Evolutionary conservation across 2,329 filamentous ascomycete species (phyloP), one percentile per base, ranked within the genome.

Genomic region (Ophiostoma piceae): DNA sequence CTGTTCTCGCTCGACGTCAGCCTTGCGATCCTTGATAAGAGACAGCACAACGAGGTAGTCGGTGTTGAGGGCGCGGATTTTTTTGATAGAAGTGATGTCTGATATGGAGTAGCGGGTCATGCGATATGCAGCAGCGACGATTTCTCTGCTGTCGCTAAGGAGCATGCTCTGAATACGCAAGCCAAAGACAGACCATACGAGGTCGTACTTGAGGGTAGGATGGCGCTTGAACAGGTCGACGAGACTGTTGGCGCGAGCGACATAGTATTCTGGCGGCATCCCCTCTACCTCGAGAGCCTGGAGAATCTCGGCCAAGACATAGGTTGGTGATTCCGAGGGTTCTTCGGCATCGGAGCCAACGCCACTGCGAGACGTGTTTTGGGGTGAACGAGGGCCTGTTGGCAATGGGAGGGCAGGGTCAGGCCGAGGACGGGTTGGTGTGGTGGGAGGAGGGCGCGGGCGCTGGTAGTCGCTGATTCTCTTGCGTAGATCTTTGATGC

Each of bases 201-300:
- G 82, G 79, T 99, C 96, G 78, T 98, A 97, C 77, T 99, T 99
- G 70, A 99, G 84, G 1, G 92, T 94, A 1, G 93, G 92, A 79
- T 98, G 88, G 68, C 92, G 87, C 78, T 94, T 97, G 81, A 99
- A 96, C n/a, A 99, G 84, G 72, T 96, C 92, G n/a, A 98, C 95
- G 9, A 99, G 84, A 73, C 88, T 91, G 77, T 99, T 99, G 35
- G 93, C 93, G 72, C 92, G 88, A 71, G 91, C 92, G 68, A 99
- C 94, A 77, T 99, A 99, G 80, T 96, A 97, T 79, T 98, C 95
- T 0, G 94, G 90, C 62, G 88, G 87, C 88, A 97, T 92, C 35
- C 92, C 92, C 77, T 93, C 91, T 14, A 90, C 85, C 78, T 99
- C 95, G 54, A 99, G 82, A 2, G 93, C 92, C 77, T 97, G 94